These are phyloP conservation scores for Graphilbum ipis-grandicollis DNA, from an alignment of 2,329 filamentous ascomycete genomes.

Conservation along the genomic window DNA sequence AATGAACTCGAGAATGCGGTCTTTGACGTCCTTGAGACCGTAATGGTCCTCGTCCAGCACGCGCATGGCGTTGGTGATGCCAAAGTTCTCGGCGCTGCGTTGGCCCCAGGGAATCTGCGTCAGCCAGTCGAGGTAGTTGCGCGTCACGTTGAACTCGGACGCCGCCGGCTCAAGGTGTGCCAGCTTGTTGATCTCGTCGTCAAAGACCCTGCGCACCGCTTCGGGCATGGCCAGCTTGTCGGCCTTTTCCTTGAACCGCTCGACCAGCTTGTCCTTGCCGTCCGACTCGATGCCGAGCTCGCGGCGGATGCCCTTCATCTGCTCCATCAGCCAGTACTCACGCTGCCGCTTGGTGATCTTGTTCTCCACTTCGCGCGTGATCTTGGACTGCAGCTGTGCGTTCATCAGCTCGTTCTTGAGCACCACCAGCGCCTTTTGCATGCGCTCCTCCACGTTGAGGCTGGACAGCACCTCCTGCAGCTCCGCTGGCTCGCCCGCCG, in stretches of 20 bases:
- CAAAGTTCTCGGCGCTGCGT: constrained; percentile 90
- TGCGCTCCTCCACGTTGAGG: constrained; percentile 77
- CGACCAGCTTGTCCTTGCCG: constrained; percentile 93
- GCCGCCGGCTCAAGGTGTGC: constrained; percentile 88
- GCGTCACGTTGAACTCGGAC: constrained; percentile 95
- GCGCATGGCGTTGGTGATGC: constrained; percentile 73
- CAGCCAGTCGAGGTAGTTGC: constrained; percentile 97
- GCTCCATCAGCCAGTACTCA: constrained; percentile 98
- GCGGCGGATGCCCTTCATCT: constrained; percentile 95
- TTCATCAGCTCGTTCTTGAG: constrained; percentile 99
- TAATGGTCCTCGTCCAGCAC: constrained; percentile 96
- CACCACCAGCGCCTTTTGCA: constrained; percentile 80
- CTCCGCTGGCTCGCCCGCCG: constrained; percentile 81
- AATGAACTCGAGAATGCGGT: constrained; percentile 95
- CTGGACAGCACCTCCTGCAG: constrained; percentile 81
- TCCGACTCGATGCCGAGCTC: constrained; percentile 95
- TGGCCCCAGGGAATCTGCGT: constrained; percentile 97
- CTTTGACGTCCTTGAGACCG: constrained; percentile 93
- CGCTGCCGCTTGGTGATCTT: constrained; percentile 96
- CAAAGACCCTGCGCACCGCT: constrained; percentile 90
- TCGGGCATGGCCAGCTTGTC: constrained; percentile 92
- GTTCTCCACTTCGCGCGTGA: constrained; percentile 90
- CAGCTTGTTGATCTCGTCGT: constrained; percentile 95
- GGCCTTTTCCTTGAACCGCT: constrained; percentile 94
- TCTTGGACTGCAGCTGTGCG: constrained; percentile 89